Evolutionary conservation across 2,329 filamentous ascomycete genomes (phyloP).

Genomic region (Scedosporium minutisporum): DNA sequence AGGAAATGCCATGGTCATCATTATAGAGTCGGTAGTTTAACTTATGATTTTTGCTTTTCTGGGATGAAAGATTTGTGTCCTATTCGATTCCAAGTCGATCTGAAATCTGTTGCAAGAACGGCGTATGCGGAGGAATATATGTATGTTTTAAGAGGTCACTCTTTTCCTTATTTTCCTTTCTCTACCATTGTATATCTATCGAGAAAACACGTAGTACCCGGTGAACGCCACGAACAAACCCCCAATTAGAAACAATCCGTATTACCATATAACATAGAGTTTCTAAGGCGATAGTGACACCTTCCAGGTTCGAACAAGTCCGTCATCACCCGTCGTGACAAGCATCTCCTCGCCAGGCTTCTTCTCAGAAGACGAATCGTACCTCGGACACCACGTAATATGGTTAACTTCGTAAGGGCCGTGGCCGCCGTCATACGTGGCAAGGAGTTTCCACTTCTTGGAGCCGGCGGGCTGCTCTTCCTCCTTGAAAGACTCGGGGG

Average conservation of each 20-base stretch:
- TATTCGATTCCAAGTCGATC: too few species aligned
- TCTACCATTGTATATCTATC: too few species aligned
- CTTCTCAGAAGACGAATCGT: slow-evolving; percentile 51
- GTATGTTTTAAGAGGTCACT: too few species aligned
- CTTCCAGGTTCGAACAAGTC: slow-evolving; percentile 71
- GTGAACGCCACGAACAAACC: background rate
- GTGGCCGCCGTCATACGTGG: slow-evolving; percentile 64
- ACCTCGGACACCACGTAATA: slow-evolving; percentile 73
- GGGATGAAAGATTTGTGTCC: too few species aligned
- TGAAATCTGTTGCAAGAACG: too few species aligned
- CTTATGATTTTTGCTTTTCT: background rate
- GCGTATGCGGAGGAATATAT: too few species aligned
- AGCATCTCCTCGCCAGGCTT: slow-evolving; percentile 68
- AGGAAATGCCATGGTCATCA: too few species aligned
- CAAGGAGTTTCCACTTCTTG: slow-evolving; percentile 62
- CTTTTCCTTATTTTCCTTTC: too few species aligned
- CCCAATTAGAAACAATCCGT: background rate
- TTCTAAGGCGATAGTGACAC: background rate
- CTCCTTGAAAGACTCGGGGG: background rate
- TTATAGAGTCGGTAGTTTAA: slow-evolving; percentile 6
- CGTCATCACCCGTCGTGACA: slow-evolving; percentile 86
- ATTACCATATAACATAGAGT: background rate
- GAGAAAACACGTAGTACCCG: too few species aligned
- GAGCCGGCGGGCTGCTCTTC: slow-evolving; percentile 10
- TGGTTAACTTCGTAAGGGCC: slow-evolving; percentile 94